Evolutionary conservation across 2,329 filamentous ascomycete species (phyloP).

Genomic region (Aquanectria penicillioides): DNA sequence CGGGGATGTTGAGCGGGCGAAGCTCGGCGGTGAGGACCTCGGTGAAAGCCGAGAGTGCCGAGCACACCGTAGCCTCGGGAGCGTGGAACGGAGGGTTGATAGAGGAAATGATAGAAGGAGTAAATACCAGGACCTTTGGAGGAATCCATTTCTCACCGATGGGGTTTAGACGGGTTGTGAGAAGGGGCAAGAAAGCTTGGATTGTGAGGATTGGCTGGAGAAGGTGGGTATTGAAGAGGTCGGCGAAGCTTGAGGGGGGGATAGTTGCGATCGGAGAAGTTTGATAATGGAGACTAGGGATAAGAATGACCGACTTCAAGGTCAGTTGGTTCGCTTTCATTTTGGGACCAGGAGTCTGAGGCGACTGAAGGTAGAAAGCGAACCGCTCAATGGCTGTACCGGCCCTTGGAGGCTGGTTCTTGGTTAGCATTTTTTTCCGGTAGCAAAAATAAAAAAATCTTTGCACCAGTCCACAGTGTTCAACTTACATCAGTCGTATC

Average conservation of each 20-base stretch:
- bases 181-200: conserved; percentile 86
- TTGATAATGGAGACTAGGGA: conserved; percentile 83
- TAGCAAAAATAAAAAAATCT: background rate
- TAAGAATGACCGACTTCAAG: conserved; percentile 82
- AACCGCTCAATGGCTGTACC: conserved; percentile 78
- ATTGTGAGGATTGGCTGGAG: conserved; percentile 89
- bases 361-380: conserved; percentile 74
- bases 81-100: conserved; percentile 84
- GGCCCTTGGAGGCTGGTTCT: conserved; percentile 70
- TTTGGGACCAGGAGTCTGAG: conserved; percentile 80
- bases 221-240: conserved; percentile 91
- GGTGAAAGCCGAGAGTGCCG: conserved; percentile 87
- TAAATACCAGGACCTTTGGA: conserved; percentile 79
- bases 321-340: conserved; percentile 80
- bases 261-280: conserved; percentile 87
- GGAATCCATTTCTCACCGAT: conserved; percentile 61
- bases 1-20: conserved; percentile 76
- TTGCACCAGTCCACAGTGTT: background rate
- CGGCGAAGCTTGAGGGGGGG: conserved; percentile 83
- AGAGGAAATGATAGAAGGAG: conserved; percentile 82
- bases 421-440: conserved; percentile 5
- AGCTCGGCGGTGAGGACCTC: conserved; percentile 84
- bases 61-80: conserved; percentile 86
- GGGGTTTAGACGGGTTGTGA: conserved; percentile 69
- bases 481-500: conserved; percentile 80